Conservation (phyloP, 208 protist species). For the Acanthamoeba lugdunensis region DNA sequence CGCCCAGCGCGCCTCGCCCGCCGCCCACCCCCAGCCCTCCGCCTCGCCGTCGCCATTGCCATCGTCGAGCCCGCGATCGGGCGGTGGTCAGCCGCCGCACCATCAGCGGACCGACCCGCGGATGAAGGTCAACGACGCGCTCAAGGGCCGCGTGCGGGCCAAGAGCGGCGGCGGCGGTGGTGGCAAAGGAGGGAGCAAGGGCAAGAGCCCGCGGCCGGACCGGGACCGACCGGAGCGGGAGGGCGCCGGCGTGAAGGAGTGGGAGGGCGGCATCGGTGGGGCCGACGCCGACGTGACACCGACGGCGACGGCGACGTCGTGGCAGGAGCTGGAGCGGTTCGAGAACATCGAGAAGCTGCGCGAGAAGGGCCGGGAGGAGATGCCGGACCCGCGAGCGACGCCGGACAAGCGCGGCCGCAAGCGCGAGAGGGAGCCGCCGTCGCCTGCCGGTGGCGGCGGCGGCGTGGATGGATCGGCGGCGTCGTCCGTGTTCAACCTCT, state of each 20-base stretch:
- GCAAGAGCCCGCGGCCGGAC: not conserved
- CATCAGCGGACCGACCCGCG: too few relatives aligned
- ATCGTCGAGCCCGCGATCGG: too few relatives aligned
- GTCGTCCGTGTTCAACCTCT: not conserved
- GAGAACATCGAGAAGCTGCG: constrained; percentile 29
- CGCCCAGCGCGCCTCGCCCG: not conserved
- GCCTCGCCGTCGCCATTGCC: too few relatives aligned
- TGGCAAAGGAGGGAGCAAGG: not conserved
- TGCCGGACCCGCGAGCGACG: not conserved
- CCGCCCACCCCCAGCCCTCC: too few relatives aligned
- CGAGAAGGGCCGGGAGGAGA: constrained; percentile 22
- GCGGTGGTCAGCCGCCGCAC: too few relatives aligned
- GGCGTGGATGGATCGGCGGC: not conserved
- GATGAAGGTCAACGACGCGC: too few relatives aligned
- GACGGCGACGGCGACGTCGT: not conserved
- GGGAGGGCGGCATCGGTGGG: not conserved
- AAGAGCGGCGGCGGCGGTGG: not conserved
- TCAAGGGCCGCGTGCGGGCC: not conserved
- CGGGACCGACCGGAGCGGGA: constrained; percentile 11
- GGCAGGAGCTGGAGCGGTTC: constrained; percentile 43
- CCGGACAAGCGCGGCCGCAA: not conserved
- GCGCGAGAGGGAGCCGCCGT: not conserved
- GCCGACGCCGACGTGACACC: not conserved
- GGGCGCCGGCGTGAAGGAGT: constrained; percentile 27
- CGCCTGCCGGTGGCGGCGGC: too few relatives aligned